These are phyloP conservation scores for Rhodotorula kratochvilovae DNA, from an alignment of 768 basidiomycete species.

Conservation along the genomic window DNA sequence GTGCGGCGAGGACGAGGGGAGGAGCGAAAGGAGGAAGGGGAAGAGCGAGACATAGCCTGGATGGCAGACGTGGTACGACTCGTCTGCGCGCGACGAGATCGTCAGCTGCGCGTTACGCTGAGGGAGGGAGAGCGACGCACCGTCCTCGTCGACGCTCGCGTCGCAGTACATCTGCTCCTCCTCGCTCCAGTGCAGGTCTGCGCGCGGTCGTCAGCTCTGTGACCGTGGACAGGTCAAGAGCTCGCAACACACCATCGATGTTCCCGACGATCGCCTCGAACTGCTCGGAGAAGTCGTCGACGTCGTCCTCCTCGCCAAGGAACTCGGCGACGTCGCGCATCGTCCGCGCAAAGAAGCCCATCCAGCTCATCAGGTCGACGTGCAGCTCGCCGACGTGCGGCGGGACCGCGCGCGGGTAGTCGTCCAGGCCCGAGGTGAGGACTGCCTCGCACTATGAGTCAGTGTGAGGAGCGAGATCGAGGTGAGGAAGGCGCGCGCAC, in stretches of 20 bases:
- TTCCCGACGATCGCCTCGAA: slow-evolving; percentile 77
- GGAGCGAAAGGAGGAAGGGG: slow-evolving; percentile 78
- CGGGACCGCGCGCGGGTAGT: slow-evolving; percentile 77
- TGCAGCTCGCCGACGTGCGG: slow-evolving; percentile 89
- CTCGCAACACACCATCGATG: slow-evolving; percentile 54
- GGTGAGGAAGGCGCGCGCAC: slow-evolving; percentile 1
- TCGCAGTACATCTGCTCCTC: slow-evolving; percentile 91
- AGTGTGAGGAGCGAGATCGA: background rate
- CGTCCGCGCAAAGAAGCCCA: slow-evolving; percentile 89
- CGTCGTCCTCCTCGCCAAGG: slow-evolving; percentile 79
- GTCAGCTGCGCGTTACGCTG: background rate
- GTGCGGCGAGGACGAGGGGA: slow-evolving; percentile 70
- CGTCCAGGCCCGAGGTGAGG: slow-evolving; percentile 91
- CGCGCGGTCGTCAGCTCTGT: slow-evolving; percentile 44
- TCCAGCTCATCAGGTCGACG: slow-evolving; percentile 89
- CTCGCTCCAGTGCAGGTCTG: slow-evolving; percentile 87
- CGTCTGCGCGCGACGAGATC: slow-evolving; percentile 57
- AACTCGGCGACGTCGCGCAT: slow-evolving; percentile 87
- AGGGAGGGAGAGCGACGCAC: slow-evolving; percentile 49
- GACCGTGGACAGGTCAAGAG: background rate
- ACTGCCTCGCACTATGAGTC: slow-evolving; percentile 48
- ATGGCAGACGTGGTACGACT: slow-evolving; percentile 85
- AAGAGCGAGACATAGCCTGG: slow-evolving; percentile 88
- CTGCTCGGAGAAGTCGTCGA: slow-evolving; percentile 66
- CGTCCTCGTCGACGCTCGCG: slow-evolving; percentile 73